Evolutionary conservation across 1,139 yeast species (phyloP), one percentile per base, ranked within the genome.

Genomic region (Pneumocystis wakefieldiae): DNA sequence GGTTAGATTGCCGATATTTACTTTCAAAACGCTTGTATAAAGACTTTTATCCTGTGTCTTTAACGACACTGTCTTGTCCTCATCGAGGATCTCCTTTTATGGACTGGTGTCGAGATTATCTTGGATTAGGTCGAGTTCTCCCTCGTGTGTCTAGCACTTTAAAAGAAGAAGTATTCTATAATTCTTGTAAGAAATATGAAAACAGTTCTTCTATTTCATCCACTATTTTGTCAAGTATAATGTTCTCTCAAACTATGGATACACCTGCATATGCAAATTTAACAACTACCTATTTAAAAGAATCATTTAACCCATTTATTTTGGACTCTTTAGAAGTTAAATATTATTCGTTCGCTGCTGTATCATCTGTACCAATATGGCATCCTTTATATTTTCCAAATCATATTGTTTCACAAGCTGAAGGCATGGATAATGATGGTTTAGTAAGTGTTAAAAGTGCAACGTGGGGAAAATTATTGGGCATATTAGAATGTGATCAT

Each of bases 41-140:
- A 48, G 76, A 79, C 62, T 86, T 81, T 68, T 74, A 82, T 68
- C 83, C 86, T 5, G 82, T 79, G 1, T 86, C 95, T 59, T 75
- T 90, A 36, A 88, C 96, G 0, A 89, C 97, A 0, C 79, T 90
- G 0, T 82, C 94, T 0, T 87, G 96, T 0, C 97, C 97, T 0
- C 97, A 90, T 73, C 82, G 80, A 64, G 97, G 97, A 0, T 84
- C 95, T 0, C 87, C 86, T 64, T 82, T 87, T 70, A 96, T 96
- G 1, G 94, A 89, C 70, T 83, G 80, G 68, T 78, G 65, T 14
- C 61, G 65, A 17, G 65, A 64, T 39, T 64, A 64, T 38, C 64
- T 64, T 48, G 65, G 65, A 15, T 60, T 64, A 29, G 65, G 65
- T 19, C 58, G 65, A n/a, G 62, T 64, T 61, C 14, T 59, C 19